Evolutionary conservation across 495 filamentous ascomycete genomes (phyloP).

Genomic region (Penicillium angulare): DNA sequence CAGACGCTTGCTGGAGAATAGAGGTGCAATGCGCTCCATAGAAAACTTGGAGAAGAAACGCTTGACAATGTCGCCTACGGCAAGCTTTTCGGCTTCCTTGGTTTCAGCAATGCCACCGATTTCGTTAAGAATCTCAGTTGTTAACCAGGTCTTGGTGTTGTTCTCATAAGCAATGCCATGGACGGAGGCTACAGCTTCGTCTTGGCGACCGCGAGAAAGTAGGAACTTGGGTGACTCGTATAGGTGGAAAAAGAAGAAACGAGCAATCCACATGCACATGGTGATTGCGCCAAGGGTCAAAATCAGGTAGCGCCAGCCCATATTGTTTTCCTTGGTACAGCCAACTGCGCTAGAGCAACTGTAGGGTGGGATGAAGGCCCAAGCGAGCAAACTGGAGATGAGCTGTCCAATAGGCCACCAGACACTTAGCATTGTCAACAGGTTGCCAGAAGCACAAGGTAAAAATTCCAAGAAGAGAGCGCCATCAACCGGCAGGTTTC

Average conservation of each 20-base stretch:
- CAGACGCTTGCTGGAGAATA: constrained; percentile 53
- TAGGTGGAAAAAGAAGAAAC: constrained; percentile 75
- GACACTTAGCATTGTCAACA: constrained; percentile 56
- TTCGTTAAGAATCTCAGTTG: constrained; percentile 51
- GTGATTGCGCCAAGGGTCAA: constrained; percentile 71
- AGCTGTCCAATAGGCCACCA: constrained; percentile 62
- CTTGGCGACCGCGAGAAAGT: constrained; percentile 67
- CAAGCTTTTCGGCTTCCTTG: constrained; percentile 33
- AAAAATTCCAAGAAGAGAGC: constrained; percentile 62
- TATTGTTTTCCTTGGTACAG: constrained; percentile 62
- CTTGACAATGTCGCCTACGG: constrained; percentile 42
- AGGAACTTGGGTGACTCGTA: constrained; percentile 82
- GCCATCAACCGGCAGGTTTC: constrained; percentile 57
- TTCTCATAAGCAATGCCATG: constrained; percentile 60
- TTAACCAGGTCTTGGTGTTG: constrained; percentile 51
- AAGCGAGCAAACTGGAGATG: constrained; percentile 51
- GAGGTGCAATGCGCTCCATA: constrained; percentile 48
- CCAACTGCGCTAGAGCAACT: constrained; percentile 41
- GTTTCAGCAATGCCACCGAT: constrained; percentile 48
- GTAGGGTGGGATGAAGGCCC: constrained; percentile 56
- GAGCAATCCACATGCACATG: constrained; percentile 63
- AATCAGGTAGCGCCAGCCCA: constrained; percentile 82
- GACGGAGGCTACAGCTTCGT: constrained; percentile 69
- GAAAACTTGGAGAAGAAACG: constrained; percentile 57
- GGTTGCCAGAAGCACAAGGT: constrained; percentile 49